Evolutionary conservation across 495 filamentous ascomycete genomes (phyloP).

Genomic region (Talaromyces wortmannii): DNA sequence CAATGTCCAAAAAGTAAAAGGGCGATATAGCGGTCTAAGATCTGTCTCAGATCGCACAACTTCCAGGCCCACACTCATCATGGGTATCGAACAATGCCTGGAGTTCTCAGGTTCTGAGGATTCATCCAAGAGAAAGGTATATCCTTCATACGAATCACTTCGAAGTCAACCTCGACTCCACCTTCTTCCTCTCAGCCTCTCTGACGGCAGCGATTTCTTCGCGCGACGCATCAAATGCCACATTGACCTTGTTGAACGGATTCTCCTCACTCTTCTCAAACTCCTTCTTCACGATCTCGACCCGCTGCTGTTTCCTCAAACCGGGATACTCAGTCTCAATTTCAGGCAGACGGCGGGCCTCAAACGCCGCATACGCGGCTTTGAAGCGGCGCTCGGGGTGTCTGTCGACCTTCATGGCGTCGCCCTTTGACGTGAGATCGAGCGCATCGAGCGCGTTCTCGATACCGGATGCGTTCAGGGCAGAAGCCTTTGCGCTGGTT

Average conservation of each 20-base stretch:
- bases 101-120: too few species aligned
- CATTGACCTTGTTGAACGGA: constrained; percentile 79
- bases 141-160: constrained; percentile 11
- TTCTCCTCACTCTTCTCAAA: constrained; percentile 91
- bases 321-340: constrained; percentile 76
- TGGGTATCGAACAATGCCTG: too few species aligned
- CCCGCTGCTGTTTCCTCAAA: constrained; percentile 70
- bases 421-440: constrained; percentile 45
- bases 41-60: too few species aligned
- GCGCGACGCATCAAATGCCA: constrained; percentile 65
- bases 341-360: constrained; percentile 77
- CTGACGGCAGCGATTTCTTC: constrained; percentile 67
- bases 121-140: too few species aligned
- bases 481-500: constrained; percentile 30
- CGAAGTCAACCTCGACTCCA: constrained; percentile 58
- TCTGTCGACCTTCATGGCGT: constrained; percentile 63
- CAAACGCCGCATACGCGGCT: constrained; percentile 81
- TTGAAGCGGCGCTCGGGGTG: constrained; percentile 82
- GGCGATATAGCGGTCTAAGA: background rate
- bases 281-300: constrained; percentile 75
- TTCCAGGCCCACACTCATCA: too few species aligned
- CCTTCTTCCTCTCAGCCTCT: constrained; percentile 63
- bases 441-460: constrained; percentile 88
- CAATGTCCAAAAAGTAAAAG: background rate
- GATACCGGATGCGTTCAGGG: constrained; percentile 77